Conservation (phyloP, 768 basidiomycete species). For the Leucosporidium creatinivorum region DNA sequence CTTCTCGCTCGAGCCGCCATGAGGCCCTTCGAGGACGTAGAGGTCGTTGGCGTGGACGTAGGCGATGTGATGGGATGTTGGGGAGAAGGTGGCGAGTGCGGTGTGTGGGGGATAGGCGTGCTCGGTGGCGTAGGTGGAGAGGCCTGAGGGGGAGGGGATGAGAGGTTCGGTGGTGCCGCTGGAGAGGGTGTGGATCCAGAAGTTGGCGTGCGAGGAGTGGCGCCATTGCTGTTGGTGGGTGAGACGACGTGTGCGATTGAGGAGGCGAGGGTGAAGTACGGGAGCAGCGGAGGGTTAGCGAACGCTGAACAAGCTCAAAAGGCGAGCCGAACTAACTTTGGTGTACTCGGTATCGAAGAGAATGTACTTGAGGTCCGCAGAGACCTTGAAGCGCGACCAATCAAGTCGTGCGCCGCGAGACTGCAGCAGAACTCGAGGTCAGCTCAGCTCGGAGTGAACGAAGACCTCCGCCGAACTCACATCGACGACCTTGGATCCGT, state of each 20-base stretch:
- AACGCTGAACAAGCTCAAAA: constrained; percentile 2
- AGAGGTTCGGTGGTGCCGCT: constrained; percentile 64
- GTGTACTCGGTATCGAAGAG: constrained; percentile 65
- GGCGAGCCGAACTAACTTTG: constrained; percentile 50
- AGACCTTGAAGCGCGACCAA: constrained; percentile 51
- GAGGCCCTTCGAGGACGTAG: constrained; percentile 50
- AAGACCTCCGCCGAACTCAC: constrained; percentile 46
- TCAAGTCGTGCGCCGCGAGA: constrained; percentile 36
- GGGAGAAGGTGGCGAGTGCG: constrained; percentile 75
- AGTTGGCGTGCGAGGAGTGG: constrained; percentile 80
- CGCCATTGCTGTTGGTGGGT: constrained; percentile 74
- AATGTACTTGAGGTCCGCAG: constrained; percentile 83
- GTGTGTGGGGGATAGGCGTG: constrained; percentile 54
- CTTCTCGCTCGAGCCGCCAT: neutral
- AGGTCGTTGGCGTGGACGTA: constrained; percentile 81
- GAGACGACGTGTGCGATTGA: too few relatives aligned
- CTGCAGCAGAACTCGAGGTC: neutral
- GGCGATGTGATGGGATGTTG: constrained; percentile 70
- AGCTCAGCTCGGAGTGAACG: neutral
- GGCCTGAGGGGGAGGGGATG: constrained; percentile 36
- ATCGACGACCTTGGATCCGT: constrained; percentile 55
- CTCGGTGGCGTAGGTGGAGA: constrained; percentile 45
- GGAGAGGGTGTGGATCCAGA: constrained; percentile 76
- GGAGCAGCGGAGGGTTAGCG: neutral
- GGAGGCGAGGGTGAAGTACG: neutral